These are phyloP conservation scores for Psidium guajava DNA, from an alignment of 345 rosid species.

Conservation along the genomic window DNA sequence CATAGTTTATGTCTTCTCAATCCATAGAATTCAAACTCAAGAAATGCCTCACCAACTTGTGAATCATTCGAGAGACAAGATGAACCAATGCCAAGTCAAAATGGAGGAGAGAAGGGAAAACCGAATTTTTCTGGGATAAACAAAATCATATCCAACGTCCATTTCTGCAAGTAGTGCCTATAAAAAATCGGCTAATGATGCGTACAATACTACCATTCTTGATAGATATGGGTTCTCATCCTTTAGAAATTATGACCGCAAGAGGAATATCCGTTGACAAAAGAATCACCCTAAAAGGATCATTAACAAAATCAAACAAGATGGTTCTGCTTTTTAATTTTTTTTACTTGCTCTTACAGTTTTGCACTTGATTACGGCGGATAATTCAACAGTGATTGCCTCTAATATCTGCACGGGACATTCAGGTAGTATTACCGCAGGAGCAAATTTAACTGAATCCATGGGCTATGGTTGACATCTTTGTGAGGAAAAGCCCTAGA, in stretches of 20 bases:
- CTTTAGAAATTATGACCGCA: not conserved
- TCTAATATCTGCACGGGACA: not conserved
- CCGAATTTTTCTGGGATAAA: not conserved
- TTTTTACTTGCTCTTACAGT: not conserved
- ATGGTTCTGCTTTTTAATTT: not conserved
- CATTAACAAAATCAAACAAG: not conserved
- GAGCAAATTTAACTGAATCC: not conserved
- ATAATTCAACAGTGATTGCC: not conserved
- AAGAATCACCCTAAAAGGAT: not conserved
- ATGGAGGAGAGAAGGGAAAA: not conserved
- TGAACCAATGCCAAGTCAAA: not conserved
- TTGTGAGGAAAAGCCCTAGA: not conserved
- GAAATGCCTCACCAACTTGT: not conserved
- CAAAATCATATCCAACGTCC: not conserved
- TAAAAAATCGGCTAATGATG: not conserved
- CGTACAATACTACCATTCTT: accelerated
- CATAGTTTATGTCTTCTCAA: not conserved
- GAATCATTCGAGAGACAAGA: not conserved
- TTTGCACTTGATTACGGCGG: not conserved
- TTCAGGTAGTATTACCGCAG: not conserved
- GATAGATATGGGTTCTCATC: not conserved
- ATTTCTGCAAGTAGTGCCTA: accelerated
- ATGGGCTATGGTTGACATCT: not conserved
- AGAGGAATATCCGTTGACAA: not conserved
- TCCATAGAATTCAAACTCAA: not conserved